These are phyloP conservation scores for Backusella parvicylindrica DNA, from an alignment of 192 early-diverging fungal species.

Conservation along the genomic window DNA sequence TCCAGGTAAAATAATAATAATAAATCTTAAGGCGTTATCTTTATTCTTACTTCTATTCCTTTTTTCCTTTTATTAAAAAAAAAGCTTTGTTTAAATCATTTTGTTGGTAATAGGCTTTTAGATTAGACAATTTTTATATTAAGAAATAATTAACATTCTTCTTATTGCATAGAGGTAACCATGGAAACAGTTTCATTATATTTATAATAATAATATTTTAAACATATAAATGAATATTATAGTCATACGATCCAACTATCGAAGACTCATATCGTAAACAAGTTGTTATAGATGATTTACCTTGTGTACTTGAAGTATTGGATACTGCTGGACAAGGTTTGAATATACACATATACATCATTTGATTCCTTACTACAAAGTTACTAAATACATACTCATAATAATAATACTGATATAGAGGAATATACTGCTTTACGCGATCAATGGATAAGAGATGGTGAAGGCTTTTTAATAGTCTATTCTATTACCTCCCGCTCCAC, in stretches of 20 bases:
- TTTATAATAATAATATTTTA: background rate
- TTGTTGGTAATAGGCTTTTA: conserved; percentile 34
- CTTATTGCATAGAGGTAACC: conserved; percentile 17
- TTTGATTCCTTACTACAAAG: background rate
- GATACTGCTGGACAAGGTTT: conserved; percentile 88
- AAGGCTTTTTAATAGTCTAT: conserved; percentile 85
- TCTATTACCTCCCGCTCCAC: conserved; percentile 79
- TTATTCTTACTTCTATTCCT: conserved; percentile 9
- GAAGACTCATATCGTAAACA: conserved; percentile 98
- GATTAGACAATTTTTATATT: background rate
- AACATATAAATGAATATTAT: background rate
- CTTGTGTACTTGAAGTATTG: conserved; percentile 94
- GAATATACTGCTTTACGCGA: conserved; percentile 76
- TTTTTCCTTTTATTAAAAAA: background rate
- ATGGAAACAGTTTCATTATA: background rate
- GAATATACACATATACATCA: background rate
- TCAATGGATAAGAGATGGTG: conserved; percentile 74
- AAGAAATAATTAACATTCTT: background rate
- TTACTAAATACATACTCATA: background rate
- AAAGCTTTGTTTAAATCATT: conserved; percentile 41
- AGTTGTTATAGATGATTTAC: conserved; percentile 93
- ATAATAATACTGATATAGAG: conserved; percentile 31
- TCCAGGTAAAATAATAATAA: conserved; percentile 25
- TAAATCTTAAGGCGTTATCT: background rate
- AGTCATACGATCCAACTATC: conserved; percentile 97